A percentile compares a stretch with the other conserved stretches of the same genome.
Evolutionary conservation across 129 eudicot genomes (phyloP).

Genomic region (Helichrysum umbraculigerum): DNA sequence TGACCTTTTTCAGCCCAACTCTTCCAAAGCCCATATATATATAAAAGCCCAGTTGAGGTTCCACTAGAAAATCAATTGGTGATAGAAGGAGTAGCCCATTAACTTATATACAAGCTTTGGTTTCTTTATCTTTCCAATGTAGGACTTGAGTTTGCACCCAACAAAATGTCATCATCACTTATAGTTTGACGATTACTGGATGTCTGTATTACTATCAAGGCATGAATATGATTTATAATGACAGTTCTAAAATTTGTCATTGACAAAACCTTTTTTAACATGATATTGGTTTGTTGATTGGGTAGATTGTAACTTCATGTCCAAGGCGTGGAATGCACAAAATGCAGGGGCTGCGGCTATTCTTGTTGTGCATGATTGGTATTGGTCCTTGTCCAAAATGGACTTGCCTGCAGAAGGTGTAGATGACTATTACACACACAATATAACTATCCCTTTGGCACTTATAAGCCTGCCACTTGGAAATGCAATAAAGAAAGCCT

Average conservation of each 20-base stretch:
- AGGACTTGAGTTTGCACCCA: too few relatives aligned
- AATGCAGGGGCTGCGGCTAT: conserved; percentile 78
- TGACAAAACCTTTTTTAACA: background rate
- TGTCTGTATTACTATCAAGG: too few relatives aligned
- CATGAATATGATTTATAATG: background rate
- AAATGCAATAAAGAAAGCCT: conserved; percentile 52
- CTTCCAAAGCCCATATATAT: too few relatives aligned
- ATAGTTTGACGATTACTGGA: background rate
- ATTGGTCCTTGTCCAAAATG: conserved; percentile 65
- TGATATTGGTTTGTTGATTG: conserved; percentile 11
- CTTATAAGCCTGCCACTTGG: conserved; percentile 67
- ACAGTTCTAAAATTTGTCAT: too few relatives aligned
- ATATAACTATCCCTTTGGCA: conserved; percentile 62
- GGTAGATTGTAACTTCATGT: conserved; percentile 64
- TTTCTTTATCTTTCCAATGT: too few relatives aligned
- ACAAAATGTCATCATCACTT: background rate
- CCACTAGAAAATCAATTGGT: too few relatives aligned
- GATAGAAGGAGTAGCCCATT: too few relatives aligned
- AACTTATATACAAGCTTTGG: too few relatives aligned
- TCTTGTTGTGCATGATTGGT: conserved; percentile 57
- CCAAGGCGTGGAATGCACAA: conserved; percentile 86
- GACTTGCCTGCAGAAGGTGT: conserved; percentile 40
- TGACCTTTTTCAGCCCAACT: too few relatives aligned
- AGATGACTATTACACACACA: conserved; percentile 42
- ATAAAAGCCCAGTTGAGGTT: too few relatives aligned